Percentiles rank a stretch among this genome's conserved stretches.
Evolutionary conservation across 2,329 filamentous ascomycete species (phyloP).

Genomic region (Hortaea werneckii): DNA sequence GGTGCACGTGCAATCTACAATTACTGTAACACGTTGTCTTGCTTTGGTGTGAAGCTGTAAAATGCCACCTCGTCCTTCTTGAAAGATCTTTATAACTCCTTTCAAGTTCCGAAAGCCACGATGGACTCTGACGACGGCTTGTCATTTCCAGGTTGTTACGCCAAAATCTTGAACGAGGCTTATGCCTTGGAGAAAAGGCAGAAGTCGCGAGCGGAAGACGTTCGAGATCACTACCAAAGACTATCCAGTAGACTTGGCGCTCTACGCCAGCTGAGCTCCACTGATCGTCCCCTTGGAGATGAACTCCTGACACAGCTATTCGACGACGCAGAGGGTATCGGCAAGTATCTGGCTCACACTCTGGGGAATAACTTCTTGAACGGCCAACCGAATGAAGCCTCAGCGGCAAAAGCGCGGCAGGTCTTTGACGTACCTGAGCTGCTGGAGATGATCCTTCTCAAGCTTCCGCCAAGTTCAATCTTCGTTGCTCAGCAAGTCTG

Average conservation of each 20-base stretch:
- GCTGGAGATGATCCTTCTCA: slow-evolving; percentile 5
- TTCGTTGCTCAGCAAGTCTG: not conserved
- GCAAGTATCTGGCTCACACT: not conserved
- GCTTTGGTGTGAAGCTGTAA: too few relatives aligned
- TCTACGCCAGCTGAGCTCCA: too few relatives aligned
- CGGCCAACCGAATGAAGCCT: not conserved
- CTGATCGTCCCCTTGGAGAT: too few relatives aligned
- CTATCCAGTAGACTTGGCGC: too few relatives aligned
- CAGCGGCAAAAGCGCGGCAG: not conserved
- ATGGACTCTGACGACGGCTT: not conserved
- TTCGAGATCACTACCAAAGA: too few relatives aligned
- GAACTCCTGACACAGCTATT: too few relatives aligned
- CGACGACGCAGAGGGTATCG: not conserved
- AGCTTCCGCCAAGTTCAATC: not conserved
- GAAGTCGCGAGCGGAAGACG: too few relatives aligned
- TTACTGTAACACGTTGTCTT: too few relatives aligned
- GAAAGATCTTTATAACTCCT: not conserved
- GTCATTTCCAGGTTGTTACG: not conserved
- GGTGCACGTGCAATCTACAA: too few relatives aligned
- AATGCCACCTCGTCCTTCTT: not conserved
- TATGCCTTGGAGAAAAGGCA: too few relatives aligned
- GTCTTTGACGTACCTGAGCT: slow-evolving; percentile 5
- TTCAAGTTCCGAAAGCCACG: not conserved
- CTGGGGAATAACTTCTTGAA: not conserved
- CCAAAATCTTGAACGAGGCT: not conserved